Conservation (phyloP, 495 filamentous ascomycete genomes). For the Xylaria castorea region DNA sequence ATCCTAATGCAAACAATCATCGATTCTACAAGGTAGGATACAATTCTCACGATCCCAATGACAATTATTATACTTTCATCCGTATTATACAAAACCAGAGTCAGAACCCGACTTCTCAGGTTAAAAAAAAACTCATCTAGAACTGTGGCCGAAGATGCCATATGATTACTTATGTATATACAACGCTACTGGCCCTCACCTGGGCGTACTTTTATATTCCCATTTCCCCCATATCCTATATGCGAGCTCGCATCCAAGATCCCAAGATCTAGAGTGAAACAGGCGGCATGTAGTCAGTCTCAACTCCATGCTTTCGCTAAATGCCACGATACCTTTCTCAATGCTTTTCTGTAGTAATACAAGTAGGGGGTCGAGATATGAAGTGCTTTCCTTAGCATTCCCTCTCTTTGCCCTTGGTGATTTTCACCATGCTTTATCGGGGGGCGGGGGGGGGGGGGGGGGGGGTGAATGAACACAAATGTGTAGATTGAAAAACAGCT, state of each 20-base stretch:
- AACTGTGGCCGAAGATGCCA: background rate
- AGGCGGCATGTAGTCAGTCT: background rate
- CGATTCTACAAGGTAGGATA: background rate
- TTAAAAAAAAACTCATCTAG: background rate
- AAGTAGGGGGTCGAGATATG: background rate
- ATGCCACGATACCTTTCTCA: constrained; percentile 4
- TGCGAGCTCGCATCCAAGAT: background rate
- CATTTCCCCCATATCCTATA: background rate
- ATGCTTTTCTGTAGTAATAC: constrained; percentile 22
- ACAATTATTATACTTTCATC: background rate
- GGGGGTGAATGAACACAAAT: no score
- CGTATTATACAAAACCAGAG: constrained; percentile 10
- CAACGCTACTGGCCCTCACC: constrained; percentile 5
- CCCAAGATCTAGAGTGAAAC: background rate
- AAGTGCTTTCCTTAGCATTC: background rate
- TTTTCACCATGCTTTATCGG: background rate
- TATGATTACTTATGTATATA: constrained; percentile 9
- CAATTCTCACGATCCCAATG: background rate
- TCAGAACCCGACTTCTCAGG: background rate
- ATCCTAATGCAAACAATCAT: background rate
- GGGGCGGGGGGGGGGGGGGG: no score
- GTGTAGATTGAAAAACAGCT: no score
- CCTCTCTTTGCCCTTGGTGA: background rate
- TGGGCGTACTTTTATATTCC: background rate
- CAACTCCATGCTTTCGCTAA: constrained; percentile 12